phyloP scores from a whole-genome alignment of 495 filamentous ascomycete species.

The Viridothelium virens region DNA sequence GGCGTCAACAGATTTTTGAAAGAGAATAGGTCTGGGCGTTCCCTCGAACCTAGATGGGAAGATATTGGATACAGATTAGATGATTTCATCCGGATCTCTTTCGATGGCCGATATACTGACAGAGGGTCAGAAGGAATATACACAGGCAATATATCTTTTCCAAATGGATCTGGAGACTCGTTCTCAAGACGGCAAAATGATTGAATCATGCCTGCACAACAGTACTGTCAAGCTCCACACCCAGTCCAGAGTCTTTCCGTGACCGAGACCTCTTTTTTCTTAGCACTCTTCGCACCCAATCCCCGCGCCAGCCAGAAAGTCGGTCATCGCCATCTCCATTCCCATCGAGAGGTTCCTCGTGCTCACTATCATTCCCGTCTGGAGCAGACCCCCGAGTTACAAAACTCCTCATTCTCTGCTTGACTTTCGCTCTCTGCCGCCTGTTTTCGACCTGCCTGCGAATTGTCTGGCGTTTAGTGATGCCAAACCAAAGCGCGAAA shows the following conservation, averaged over 20 bases:
- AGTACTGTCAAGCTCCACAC: not conserved
- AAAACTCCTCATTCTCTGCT: not conserved
- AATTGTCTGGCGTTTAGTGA: not conserved
- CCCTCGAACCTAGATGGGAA: too few relatives aligned
- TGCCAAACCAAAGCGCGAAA: not conserved
- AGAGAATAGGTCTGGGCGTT: too few relatives aligned
- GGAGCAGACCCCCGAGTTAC: not conserved
- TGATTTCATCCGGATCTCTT: too few relatives aligned
- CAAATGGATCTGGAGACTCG: not conserved
- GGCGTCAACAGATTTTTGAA: too few relatives aligned
- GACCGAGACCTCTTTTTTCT: not conserved
- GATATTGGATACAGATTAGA: too few relatives aligned
- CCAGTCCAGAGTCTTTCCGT: not conserved
- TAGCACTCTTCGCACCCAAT: not conserved
- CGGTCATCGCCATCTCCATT: not conserved
- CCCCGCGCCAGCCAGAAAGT: not conserved
- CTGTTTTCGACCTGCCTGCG: not conserved
- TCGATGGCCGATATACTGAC: too few relatives aligned
- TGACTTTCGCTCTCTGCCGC: not conserved
- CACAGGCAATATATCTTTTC: too few relatives aligned
- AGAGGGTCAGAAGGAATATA: too few relatives aligned
- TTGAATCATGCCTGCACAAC: not conserved
- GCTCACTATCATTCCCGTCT: not conserved
- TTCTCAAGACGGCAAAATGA: not conserved
- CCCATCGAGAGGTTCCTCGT: not conserved